Evolutionary conservation across 2,329 filamentous ascomycete species (phyloP), one percentile per base, ranked within the genome.

Genomic region (Monilinia polystroma): DNA sequence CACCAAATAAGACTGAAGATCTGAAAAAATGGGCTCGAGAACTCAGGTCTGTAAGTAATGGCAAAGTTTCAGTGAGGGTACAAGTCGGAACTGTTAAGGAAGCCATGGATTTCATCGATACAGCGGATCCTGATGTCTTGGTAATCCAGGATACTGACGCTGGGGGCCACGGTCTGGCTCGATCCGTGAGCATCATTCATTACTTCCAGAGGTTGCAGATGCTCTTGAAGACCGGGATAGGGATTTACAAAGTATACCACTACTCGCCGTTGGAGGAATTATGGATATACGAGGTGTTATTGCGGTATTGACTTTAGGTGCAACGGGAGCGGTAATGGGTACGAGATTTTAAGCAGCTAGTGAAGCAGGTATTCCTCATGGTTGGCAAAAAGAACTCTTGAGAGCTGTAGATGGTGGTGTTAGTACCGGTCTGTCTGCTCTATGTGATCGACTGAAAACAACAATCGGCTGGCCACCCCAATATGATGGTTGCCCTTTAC

Each of bases 401-500:
- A 68, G 75, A 0, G 79, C 80, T 4, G 74, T 60, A 0, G 84
- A 86, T 73, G 84, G 84, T 1, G 84, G 83, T 0, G 76, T 80
- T 54, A 79, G 70, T 20, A 86, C 84, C 0, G 77, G 79, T 6
- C 72, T 82, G 53, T 82, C 81, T 2, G 81, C 79, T 51, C 73
- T 85, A 1, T 86, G 84, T 71, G 83, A 86, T 75, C 73, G 72
- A 4, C 72, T 85, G 6, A 75, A 85, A 5, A 85, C 84, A 0
- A 89, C 84, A 0, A 79, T 78, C 26, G 81, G 80, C 3, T 90
- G 87, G 87, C 85, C 86, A 1, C 75, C 76, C 45, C 76, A 76
- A 20, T 87, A 87, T 72, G 82, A 85, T 74, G 86, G 81, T 0
- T 78, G 87, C n/a, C 84, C 82, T 0, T 77, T 89, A 2, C 74